Evolutionary conservation across 495 filamentous ascomycete genomes (phyloP).

Genomic region (Tuber indicum): DNA sequence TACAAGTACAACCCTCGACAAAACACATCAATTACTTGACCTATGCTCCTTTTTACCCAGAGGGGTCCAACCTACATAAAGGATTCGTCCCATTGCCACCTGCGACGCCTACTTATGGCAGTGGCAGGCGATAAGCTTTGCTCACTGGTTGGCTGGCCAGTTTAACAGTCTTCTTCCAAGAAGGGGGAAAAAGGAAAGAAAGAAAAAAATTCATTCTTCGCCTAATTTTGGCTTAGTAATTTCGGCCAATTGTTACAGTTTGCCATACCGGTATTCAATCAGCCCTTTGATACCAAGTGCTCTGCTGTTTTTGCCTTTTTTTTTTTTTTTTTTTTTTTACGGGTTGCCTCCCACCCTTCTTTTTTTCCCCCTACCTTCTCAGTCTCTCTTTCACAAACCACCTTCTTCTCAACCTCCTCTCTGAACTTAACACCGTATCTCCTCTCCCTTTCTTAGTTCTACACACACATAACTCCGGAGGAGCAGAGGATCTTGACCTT

Average conservation of each 20-base stretch:
- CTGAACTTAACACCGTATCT: constrained; percentile 32
- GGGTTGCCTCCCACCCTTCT: constrained; percentile 32
- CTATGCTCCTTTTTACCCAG: neutral
- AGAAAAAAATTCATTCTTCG: constrained; percentile 22
- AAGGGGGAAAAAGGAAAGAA: neutral
- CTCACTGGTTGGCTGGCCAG: constrained; percentile 30
- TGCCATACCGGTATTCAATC: constrained; percentile 26
- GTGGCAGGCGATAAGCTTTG: neutral
- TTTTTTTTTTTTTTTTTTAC: constrained; percentile 30
- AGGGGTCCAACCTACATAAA: neutral
- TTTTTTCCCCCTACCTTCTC: constrained; percentile 33
- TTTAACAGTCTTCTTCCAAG: neutral
- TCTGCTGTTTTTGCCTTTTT: constrained; percentile 27
- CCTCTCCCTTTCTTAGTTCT: constrained; percentile 45
- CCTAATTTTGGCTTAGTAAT: constrained; percentile 23
- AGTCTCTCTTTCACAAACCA: constrained; percentile 29
- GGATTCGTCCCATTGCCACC: neutral
- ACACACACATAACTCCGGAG: constrained; percentile 47
- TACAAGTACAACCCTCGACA: neutral
- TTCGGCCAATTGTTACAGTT: neutral
- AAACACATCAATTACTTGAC: neutral
- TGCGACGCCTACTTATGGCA: neutral
- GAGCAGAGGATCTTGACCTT: constrained; percentile 46
- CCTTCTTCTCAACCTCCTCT: constrained; percentile 31
- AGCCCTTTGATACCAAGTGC: constrained; percentile 23